These are phyloP conservation scores for Agaricales sp. DNA, from an alignment of 1,284 basidiomycete genomes.

Conservation along the genomic window DNA sequence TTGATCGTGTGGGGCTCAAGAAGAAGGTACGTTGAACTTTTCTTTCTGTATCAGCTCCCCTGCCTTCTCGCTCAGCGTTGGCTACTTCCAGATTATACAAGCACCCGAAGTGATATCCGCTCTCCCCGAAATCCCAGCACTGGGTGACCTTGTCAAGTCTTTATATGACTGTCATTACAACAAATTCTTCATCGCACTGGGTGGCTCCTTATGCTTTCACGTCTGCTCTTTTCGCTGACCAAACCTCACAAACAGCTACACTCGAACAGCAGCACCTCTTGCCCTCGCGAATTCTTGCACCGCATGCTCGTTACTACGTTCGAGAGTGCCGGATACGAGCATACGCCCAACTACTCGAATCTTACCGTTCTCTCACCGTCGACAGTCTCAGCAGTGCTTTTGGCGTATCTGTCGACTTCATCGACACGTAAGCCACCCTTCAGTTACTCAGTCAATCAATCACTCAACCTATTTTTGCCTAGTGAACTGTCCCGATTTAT, in stretches of 20 bases:
- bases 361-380: conserved; percentile 84
- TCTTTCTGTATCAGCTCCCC: not conserved
- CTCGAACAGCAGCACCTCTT: conserved; percentile 69
- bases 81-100: conserved; percentile 37
- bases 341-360: conserved; percentile 87
- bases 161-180: conserved; percentile 93
- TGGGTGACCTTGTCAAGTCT: conserved; percentile 62
- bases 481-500: conserved; percentile 93
- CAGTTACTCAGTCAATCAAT: not conserved
- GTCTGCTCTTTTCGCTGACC: conserved; percentile 4
- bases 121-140: conserved; percentile 58
- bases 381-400: conserved; percentile 84
- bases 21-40: conserved; percentile 64
- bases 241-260: conserved; percentile 36
- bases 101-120: conserved; percentile 68
- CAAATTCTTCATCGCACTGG: conserved; percentile 86
- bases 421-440: conserved; percentile 59
- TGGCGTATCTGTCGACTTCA: conserved; percentile 82
- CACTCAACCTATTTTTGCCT: conserved; percentile 6
- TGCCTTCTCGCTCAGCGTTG: conserved; percentile 4
- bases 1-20: conserved; percentile 84
- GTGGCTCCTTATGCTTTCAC: conserved; percentile 23
- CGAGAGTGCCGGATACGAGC: conserved; percentile 96
- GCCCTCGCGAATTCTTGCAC: conserved; percentile 77
- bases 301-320: conserved; percentile 86